Evolutionary conservation across 2,329 filamentous ascomycete genomes (phyloP).

Genomic region (Botrytis pseudocinerea): DNA sequence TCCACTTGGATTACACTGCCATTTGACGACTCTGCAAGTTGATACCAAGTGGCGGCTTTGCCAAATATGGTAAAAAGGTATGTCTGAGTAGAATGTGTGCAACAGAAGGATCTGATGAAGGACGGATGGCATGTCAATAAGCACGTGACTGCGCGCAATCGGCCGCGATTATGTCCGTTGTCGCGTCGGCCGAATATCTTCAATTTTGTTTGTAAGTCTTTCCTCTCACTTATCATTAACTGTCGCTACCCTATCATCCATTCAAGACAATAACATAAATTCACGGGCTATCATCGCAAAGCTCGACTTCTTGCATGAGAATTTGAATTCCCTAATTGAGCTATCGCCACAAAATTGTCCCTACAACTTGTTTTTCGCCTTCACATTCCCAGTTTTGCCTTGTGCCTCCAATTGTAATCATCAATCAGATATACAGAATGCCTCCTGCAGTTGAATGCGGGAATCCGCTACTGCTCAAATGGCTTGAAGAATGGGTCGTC

Average conservation of each 20-base stretch:
- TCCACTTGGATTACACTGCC: too few species aligned
- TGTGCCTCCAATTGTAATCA: neutral
- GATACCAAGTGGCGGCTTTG: too few species aligned
- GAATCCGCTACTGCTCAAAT: conserved; percentile 70
- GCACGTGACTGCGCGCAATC: conserved; percentile 4
- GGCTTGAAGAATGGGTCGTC: conserved; percentile 78
- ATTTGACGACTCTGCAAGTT: too few species aligned
- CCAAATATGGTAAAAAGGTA: too few species aligned
- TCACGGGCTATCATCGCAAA: accelerated
- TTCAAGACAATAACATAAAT: neutral
- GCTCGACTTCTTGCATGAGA: neutral
- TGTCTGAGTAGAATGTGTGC: too few species aligned
- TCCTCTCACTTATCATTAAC: neutral
- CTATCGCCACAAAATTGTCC: neutral
- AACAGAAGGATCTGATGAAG: neutral
- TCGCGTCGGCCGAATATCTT: conserved; percentile 2
- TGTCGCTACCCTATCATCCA: neutral
- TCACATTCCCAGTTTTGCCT: neutral
- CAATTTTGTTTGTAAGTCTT: neutral
- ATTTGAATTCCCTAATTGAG: neutral
- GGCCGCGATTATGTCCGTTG: neutral
- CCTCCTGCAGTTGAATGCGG: conserved; percentile 31
- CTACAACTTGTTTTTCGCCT: neutral
- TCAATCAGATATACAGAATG: neutral
- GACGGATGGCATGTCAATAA: neutral